Conservation (phyloP, 306 rosid genomes). For the Cicer cuneatum region DNA sequence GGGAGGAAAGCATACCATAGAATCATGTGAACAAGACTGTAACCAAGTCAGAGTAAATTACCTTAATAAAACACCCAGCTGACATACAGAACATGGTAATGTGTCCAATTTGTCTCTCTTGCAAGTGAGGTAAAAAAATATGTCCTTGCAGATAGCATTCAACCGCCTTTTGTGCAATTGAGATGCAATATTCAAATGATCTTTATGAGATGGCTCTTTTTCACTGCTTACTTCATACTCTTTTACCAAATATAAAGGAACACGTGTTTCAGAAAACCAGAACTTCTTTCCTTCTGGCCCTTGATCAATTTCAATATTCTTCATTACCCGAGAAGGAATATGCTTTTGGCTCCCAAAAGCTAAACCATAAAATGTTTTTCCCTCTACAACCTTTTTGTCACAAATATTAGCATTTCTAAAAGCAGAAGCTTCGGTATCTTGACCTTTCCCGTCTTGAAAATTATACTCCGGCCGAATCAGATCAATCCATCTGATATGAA, state of each 20-base stretch:
- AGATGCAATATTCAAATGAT: slow-evolving; percentile 47
- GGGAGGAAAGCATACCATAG: not conserved
- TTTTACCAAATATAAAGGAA: slow-evolving; percentile 84
- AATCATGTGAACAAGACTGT: slow-evolving; percentile 1
- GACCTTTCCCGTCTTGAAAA: slow-evolving; percentile 72
- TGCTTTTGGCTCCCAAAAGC: slow-evolving; percentile 87
- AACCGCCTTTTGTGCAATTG: slow-evolving; percentile 54
- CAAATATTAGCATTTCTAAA: slow-evolving; percentile 79
- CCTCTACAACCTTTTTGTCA: slow-evolving; percentile 60
- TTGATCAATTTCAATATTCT: slow-evolving; percentile 68
- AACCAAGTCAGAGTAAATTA: slow-evolving; percentile 46
- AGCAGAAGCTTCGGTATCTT: slow-evolving; percentile 79
- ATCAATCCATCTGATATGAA: slow-evolving; percentile 84
- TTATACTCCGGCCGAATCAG: slow-evolving; percentile 82
- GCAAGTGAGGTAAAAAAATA: slow-evolving; percentile 77
- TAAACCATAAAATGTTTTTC: slow-evolving; percentile 60
- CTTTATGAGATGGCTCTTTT: slow-evolving; percentile 51
- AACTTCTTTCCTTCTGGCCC: slow-evolving; percentile 64
- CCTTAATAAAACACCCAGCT: slow-evolving; percentile 61
- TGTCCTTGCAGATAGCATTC: slow-evolving; percentile 61
- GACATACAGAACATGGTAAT: slow-evolving; percentile 76
- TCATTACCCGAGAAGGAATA: slow-evolving; percentile 89
- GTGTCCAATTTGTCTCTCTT: slow-evolving; percentile 76
- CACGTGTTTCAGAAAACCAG: slow-evolving; percentile 80
- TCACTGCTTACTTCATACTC: slow-evolving; percentile 63